Base-by-base conservation (phyloP, 306 rosid genomes). In the Betula pendula region DNA sequence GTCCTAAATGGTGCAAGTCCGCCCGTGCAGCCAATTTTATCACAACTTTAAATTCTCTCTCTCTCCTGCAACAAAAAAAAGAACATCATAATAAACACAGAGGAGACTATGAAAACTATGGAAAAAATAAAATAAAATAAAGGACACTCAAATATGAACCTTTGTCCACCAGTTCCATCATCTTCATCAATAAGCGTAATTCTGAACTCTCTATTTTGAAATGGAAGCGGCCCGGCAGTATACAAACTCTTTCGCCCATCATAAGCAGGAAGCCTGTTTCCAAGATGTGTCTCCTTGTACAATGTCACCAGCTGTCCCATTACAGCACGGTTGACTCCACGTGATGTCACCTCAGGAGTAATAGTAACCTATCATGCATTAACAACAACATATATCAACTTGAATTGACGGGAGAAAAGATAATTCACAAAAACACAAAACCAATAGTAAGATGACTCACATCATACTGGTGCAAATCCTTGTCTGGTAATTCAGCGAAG, bases 201-300 rank as follows among this genome's bases (percentile, higher is more conserved):
- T 83, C 70, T 84, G 16, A 96, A 96, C 72, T 96, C 99, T 85
- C 84, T 89, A 0, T 92, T 78, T 10, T 62, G 58, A 65, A 96
- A 96, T 53, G 99, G 99, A 16, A 96, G 96, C 0, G 98, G 90
- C 8, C 99, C 98, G 45, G 98, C 98, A 53, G 99, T 96, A 50
- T 96, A 96, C 9, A 96, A 87, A 70, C 99, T 96, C 85, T 96
- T 96, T 3, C 99, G 86, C 1, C 99, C 99, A 85, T 96, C 99
- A 86, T 96, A 96, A 3, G 90, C 99, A 47, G 98, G 99, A 56
- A 92, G 98, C 14, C 99, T 83, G 75, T 62, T 88, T 60, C 97
- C 97, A 22, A 96, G 80, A 78, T 89, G 96, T 44, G 99, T 85
- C 29, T 85, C 99, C n/a, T 81, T 81, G 68, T 92, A 92, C 49